These are phyloP conservation scores for Euphorbia pulcherrima DNA, from an alignment of 345 rosid species.

Conservation along the genomic window DNA sequence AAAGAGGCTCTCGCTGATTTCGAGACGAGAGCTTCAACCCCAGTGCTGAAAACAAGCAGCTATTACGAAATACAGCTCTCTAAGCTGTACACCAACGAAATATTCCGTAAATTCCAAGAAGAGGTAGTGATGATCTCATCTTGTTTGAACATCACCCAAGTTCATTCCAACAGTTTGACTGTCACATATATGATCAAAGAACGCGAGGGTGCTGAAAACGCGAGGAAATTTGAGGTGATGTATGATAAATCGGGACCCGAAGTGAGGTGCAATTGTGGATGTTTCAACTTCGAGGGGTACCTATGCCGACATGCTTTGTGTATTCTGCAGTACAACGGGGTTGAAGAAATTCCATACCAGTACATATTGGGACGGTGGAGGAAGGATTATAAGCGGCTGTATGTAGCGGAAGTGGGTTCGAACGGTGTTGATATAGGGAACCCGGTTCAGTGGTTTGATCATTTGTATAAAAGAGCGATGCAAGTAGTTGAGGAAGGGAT, in stretches of 20 bases:
- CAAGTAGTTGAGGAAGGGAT: conserved; percentile 34
- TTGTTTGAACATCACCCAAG: conserved; percentile 71
- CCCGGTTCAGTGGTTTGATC: conserved; percentile 37
- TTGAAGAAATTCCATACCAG: conserved; percentile 25
- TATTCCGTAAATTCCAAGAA: conserved; percentile 68
- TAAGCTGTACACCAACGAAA: conserved; percentile 54
- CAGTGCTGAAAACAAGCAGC: conserved; percentile 56
- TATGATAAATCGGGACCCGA: conserved; percentile 69
- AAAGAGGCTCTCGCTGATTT: conserved; percentile 62
- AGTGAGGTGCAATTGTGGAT: conserved; percentile 79
- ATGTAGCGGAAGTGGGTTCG: conserved; percentile 24
- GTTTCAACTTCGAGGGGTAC: conserved; percentile 80
- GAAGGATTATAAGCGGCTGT: conserved; percentile 28
- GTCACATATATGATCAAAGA: conserved; percentile 76
- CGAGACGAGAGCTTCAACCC: conserved; percentile 51
- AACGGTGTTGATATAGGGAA: conserved; percentile 21
- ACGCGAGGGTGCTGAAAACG: conserved; percentile 51
- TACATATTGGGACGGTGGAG: conserved; percentile 28
- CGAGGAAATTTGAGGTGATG: conserved; percentile 63
- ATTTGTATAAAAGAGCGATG: conserved; percentile 29
- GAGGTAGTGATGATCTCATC: conserved; percentile 88
- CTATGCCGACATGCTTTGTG: conserved; percentile 79
- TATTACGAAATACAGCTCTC: conserved; percentile 81
- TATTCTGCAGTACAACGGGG: conserved; percentile 25
- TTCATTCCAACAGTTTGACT: conserved; percentile 56